Percentiles rank a stretch among this genome's conserved stretches.
Conservation (phyloP, 257 asterid genomes). For the Solanum sejunctum region DNA sequence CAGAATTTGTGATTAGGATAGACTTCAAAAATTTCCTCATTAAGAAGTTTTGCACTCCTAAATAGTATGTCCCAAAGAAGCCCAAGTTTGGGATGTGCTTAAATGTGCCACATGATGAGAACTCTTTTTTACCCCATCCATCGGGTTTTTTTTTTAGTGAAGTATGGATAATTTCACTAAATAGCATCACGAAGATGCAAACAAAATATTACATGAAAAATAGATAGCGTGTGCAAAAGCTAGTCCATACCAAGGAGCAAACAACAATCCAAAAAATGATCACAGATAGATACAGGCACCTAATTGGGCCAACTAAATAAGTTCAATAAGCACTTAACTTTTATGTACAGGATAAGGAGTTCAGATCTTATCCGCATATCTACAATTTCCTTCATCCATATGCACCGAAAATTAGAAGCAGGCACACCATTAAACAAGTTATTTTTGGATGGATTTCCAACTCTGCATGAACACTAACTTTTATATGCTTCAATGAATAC, state of each 20-base stretch:
- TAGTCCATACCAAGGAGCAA: neutral
- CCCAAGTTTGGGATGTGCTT: neutral
- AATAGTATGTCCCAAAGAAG: neutral
- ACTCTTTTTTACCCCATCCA: neutral
- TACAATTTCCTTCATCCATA: neutral
- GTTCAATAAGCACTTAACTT: neutral
- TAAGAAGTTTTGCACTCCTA: neutral
- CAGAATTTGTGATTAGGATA: neutral
- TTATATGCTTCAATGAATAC: neutral
- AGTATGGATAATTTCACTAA: neutral
- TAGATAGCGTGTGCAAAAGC: neutral
- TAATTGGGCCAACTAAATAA: neutral
- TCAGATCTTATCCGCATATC: neutral
- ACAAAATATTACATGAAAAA: neutral
- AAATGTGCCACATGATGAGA: neutral
- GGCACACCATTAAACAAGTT: neutral
- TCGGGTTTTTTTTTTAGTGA: neutral
- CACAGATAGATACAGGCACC: neutral
- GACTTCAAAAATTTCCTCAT: neutral
- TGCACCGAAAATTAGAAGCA: neutral
- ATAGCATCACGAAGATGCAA: neutral
- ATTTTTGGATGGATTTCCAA: neutral
- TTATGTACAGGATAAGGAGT: neutral
- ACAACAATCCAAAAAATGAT: neutral
- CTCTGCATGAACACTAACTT: neutral